Base-by-base conservation (phyloP, 768 basidiomycete genomes). In the Royoungia palumana region DNA sequence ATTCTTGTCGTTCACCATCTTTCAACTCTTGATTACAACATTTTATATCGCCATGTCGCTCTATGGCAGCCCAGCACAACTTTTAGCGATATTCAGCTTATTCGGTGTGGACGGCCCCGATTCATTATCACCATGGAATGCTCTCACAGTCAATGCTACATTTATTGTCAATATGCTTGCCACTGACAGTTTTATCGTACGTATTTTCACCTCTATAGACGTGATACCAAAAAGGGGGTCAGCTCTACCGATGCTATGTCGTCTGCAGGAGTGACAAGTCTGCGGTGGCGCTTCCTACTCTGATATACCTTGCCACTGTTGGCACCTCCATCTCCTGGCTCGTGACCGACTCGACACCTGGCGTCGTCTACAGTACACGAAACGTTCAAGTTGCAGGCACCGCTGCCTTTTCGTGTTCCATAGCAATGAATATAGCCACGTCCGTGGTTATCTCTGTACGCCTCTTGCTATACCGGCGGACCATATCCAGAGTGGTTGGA, bases 201-300 rank as follows among this genome's bases (percentile, higher is more conserved):
- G 58, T 58, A 12, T 10, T 28, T 10, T 12, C 28, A 28, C 9
- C 28, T 28, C 8, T 11, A 28, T 10, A 9, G 3, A 28, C 8
- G 12, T 3, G 9, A 28, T 12, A 28, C 46, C 53, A 16, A 56
- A 19, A 4, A 12, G 3, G 5, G 17, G 8, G 13, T 10, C 10
- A 49, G 61, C 51, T 62, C 21, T 62, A 62, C 19, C 61, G 61
- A 6, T 63, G 55, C 24, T 47, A 63, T 32, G 28, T 62, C 38
- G 50, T 63, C 35, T 63, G 55, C 37, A 49, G 41, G 53, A 49
- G 28, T 1, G 46, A 57, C 50, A 21, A 14, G 24, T 37, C 3
- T 21, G 44, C 28, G 0, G 0, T 57, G 0, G 32, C 19, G 3
- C 2, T 43, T 0, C 55, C 61, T 3, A 22, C 11, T 4, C 2